Evolutionary conservation across 805 yeast species (phyloP), one percentile per base, ranked within the genome.

Genomic region (Cyberlindnera galapagoensis): DNA sequence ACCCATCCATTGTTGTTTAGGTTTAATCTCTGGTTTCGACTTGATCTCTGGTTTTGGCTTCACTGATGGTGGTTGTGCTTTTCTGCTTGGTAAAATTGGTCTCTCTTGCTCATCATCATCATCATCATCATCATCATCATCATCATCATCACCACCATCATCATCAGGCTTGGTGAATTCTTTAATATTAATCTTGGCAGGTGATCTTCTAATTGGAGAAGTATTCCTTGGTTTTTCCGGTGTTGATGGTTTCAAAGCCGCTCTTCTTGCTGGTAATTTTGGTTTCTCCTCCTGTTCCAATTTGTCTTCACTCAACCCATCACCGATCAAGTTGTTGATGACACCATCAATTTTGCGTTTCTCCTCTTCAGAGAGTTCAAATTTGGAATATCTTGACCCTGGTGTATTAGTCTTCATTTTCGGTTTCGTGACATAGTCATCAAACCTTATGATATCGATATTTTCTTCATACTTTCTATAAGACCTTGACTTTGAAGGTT

Each of bases 381-480:
- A 49, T 18, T 47, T 47, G 12, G 48, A 35, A 29, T 39, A 43
- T 18, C 38, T 39, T 5, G 46, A 35, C 3, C 13, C 17, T 20
- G n/a, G 9, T 20, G 28, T 11, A 19, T 30, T 9, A 29, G 33
- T n/a, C n/a, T 21, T 12, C 23, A 24, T 11, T 16, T 16, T 7
- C 12, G 21, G 18, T 12, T 43, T 37, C 2, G 38, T 33, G 4
- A 43, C 41, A 16, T 36, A 39, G 24, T 51, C 54, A 21, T 51
- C 56, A 34, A 51, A 51, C 15, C 45, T 41, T 17, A 49, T 33
- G 5, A 51, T 42, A 3, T 48, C 47, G 6, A 46, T 34, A 12
- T n/a, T n/a, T n/a, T 39, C 36, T 6, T 34, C 36, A 12, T 38
- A 26, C 13, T 38, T 40, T 21, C 38, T 39, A 15, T 38, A 33